A percentile compares a stretch with the other conserved stretches of the same genome.
Evolutionary conservation across 176 grass and related monocot genomes (phyloP).

Genomic region (Guadua angustifolia): DNA sequence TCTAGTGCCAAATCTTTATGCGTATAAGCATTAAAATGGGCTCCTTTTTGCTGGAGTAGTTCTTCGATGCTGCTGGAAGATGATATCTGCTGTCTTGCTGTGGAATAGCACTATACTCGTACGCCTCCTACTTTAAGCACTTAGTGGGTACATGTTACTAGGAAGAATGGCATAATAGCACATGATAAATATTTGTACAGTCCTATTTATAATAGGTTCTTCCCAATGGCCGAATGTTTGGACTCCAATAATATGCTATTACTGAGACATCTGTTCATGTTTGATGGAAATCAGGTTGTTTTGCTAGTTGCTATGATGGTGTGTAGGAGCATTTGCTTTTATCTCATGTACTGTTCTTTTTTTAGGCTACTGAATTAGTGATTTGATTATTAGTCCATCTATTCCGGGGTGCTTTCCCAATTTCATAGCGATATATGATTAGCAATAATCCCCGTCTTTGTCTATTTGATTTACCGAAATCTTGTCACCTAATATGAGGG

Average conservation of each 20-base stretch:
- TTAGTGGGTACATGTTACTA: neutral
- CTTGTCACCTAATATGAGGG: slow-evolving; percentile 1
- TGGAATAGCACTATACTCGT: neutral
- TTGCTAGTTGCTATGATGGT: neutral
- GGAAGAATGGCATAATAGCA: neutral
- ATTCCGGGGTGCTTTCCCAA: neutral
- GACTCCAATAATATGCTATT: neutral
- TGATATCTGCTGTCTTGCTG: neutral
- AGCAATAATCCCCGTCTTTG: neutral
- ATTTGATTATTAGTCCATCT: neutral
- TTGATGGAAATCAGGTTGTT: slow-evolving; percentile 5
- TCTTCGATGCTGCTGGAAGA: neutral
- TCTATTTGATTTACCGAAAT: neutral
- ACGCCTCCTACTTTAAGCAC: neutral
- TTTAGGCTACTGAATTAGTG: neutral
- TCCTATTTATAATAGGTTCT: neutral
- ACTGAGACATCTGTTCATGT: too few species aligned
- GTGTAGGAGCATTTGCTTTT: neutral
- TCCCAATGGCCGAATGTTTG: neutral
- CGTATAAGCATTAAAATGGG: neutral
- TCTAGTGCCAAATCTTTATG: neutral
- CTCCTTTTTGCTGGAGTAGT: neutral
- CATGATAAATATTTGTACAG: neutral
- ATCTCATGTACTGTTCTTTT: neutral
- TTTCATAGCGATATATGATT: neutral